Conservation (phyloP, 495 filamentous ascomycete genomes). For the Penicillium cataractarum region DNA sequence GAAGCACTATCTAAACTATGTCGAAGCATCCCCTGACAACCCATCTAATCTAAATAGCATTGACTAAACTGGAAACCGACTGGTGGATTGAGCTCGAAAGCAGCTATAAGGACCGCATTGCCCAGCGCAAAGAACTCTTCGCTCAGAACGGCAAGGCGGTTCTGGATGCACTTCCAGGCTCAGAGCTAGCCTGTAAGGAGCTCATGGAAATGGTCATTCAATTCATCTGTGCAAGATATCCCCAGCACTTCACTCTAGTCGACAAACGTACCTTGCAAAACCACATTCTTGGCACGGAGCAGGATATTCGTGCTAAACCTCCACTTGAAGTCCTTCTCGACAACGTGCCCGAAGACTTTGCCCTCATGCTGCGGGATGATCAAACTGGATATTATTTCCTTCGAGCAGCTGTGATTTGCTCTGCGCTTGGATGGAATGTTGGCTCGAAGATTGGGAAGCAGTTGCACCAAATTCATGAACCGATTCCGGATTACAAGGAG, state of each 20-base stretch:
- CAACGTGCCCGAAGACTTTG: slow-evolving; percentile 90
- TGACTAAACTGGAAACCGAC: slow-evolving; percentile 79
- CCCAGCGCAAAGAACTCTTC: slow-evolving; percentile 72
- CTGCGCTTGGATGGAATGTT: slow-evolving; percentile 80
- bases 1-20: background rate
- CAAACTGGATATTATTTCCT: slow-evolving; percentile 74
- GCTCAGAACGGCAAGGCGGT: slow-evolving; percentile 63
- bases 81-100: slow-evolving; percentile 93
- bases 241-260: slow-evolving; percentile 70
- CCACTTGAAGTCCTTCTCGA: slow-evolving; percentile 77
- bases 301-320: slow-evolving; percentile 62
- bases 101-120: slow-evolving; percentile 70
- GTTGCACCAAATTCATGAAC: slow-evolving; percentile 73
- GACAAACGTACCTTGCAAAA: slow-evolving; percentile 71
- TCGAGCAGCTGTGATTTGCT: slow-evolving; percentile 79
- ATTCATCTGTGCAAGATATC: slow-evolving; percentile 79
- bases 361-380: slow-evolving; percentile 74
- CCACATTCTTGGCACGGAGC: slow-evolving; percentile 65
- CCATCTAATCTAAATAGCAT: slow-evolving; percentile 51
- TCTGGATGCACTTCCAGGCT: slow-evolving; percentile 72
- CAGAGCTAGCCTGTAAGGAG: slow-evolving; percentile 83
- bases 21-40: background rate
- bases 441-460: slow-evolving; percentile 72
- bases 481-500: slow-evolving; percentile 86
- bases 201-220: slow-evolving; percentile 88